Base-by-base conservation (phyloP, 2,329 filamentous ascomycete species). In the Elsinoe necatrix region DNA sequence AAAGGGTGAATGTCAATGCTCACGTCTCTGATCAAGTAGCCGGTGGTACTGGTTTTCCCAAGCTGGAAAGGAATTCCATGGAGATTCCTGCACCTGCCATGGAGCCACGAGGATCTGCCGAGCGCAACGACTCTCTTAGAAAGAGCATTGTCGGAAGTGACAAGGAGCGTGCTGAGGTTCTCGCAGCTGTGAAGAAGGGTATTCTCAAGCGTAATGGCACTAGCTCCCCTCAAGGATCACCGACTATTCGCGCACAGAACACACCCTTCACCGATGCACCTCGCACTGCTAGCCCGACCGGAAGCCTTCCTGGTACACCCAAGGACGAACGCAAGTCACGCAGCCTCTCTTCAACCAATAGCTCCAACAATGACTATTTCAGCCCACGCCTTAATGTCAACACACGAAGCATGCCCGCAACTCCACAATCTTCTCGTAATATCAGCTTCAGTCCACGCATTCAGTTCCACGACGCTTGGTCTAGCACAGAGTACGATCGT, bases 401-500 rank as follows among this genome's bases (percentile, higher is more conserved):
- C 57, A 87, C 91, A 64, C 89, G 88, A 74, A 95, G 89, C 69
- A 82, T 87, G 16, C 89, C 89, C 14, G 82, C 80, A 58, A 95
- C 90, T 3, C 89, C 90, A 0, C 82, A 86, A 51, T 72, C 73
- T n/a, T 68, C 82, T 0, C 77, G 78, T 60, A 81, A 78, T 65
- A 84, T 85, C 63, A 77, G 74, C 59, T 98, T 97, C 72, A 97
- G 90, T 66, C 92, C 92, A 47, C 84, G 92, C 39, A 89, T 97
- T 54, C 84, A 95, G 61, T 97, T 96, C 69, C 84, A 96, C 69
- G 93, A 98, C 67, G 97, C 91, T 6, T 98, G 91, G 90, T 90
- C 91, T 1, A 89, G 86, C 67, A 86, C 87, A 65, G 93, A 98
- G 70, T 98, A 98, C 68, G 93, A 98, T 70, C 87, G 93, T 60